Evolutionary conservation across 768 basidiomycete genomes (phyloP).

Genomic region (Favolaschia claudopus): DNA sequence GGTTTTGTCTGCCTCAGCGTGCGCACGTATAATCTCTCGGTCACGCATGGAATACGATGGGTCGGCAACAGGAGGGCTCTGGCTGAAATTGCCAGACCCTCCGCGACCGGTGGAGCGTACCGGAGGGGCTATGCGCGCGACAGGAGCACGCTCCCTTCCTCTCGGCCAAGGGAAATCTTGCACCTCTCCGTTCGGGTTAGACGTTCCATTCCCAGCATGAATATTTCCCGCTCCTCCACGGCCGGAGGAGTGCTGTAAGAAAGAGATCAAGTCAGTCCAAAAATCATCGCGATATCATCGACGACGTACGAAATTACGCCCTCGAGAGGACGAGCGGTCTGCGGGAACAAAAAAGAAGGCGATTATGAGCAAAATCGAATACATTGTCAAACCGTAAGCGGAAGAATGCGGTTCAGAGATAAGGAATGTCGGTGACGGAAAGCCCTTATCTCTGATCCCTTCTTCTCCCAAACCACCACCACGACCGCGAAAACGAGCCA

Average conservation of each 20-base stretch:
- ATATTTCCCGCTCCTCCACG: slow-evolving; percentile 21
- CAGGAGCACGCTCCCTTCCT: slow-evolving; percentile 16
- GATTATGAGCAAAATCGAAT: slow-evolving; percentile 5
- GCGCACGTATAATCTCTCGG: slow-evolving; percentile 17
- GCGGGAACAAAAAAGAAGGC: not conserved
- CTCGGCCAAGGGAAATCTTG: slow-evolving; percentile 22
- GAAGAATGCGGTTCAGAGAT: slow-evolving; percentile 1
- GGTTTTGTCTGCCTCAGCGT: slow-evolving; percentile 3
- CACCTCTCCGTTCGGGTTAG: not conserved
- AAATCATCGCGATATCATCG: not conserved
- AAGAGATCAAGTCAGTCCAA: not conserved
- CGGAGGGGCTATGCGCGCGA: not conserved
- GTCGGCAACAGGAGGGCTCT: slow-evolving; percentile 1
- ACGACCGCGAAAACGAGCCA: not conserved
- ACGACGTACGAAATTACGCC: not conserved
- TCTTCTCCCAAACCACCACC: slow-evolving; percentile 16
- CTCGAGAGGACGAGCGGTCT: slow-evolving; percentile 13
- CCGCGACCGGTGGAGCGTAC: slow-evolving; percentile 19
- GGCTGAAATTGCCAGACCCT: slow-evolving; percentile 21
- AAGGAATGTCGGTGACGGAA: not conserved
- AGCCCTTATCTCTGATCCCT: slow-evolving; percentile 17
- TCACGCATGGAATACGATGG: slow-evolving; percentile 15
- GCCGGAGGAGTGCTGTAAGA: slow-evolving; percentile 19
- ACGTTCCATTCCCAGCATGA: not conserved
- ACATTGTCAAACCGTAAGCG: not conserved